Evolutionary conservation across 1,139 yeast genomes (phyloP).

Genomic region (Ogataea hybrid): DNA sequence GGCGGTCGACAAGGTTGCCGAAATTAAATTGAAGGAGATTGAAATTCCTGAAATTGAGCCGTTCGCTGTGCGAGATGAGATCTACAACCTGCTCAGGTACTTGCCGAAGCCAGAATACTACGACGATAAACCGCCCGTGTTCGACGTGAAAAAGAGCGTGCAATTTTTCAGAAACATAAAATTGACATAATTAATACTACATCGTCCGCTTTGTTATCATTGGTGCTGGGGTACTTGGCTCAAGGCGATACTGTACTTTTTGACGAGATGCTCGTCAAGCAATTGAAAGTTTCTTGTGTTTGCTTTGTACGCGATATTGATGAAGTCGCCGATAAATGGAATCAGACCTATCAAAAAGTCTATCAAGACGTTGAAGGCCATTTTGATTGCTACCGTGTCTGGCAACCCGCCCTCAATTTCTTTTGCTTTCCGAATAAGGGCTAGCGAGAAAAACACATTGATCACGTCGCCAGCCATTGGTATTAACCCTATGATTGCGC

Average conservation of each 20-base stretch:
- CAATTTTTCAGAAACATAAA: conserved; percentile 22
- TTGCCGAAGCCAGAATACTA: conserved; percentile 41
- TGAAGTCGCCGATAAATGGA: conserved; percentile 70
- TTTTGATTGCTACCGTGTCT: conserved; percentile 41
- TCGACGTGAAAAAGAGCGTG: conserved; percentile 27
- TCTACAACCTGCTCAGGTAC: conserved; percentile 50
- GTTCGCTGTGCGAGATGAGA: conserved; percentile 51
- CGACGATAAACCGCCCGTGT: conserved; percentile 23
- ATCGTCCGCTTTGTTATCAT: not conserved
- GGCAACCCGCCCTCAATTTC: conserved; percentile 69
- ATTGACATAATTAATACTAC: conserved; percentile 1
- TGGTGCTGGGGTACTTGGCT: not conserved
- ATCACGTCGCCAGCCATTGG: conserved; percentile 41
- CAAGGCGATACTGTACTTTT: conserved; percentile 34
- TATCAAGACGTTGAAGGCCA: conserved; percentile 58
- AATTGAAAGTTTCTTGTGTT: conserved; percentile 70
- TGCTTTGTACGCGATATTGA: conserved; percentile 68
- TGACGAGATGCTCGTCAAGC: conserved; percentile 54
- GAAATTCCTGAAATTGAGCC: conserved; percentile 21
- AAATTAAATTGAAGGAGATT: conserved; percentile 9
- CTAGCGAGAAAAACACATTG: conserved; percentile 39
- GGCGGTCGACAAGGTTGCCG: conserved; percentile 11
- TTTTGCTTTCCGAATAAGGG: conserved; percentile 49
- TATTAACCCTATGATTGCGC: conserved; percentile 64
- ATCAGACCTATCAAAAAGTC: conserved; percentile 71